These are phyloP conservation scores for Hordeum marinum DNA, from an alignment of 176 grass and related monocot genomes.

Conservation along the genomic window DNA sequence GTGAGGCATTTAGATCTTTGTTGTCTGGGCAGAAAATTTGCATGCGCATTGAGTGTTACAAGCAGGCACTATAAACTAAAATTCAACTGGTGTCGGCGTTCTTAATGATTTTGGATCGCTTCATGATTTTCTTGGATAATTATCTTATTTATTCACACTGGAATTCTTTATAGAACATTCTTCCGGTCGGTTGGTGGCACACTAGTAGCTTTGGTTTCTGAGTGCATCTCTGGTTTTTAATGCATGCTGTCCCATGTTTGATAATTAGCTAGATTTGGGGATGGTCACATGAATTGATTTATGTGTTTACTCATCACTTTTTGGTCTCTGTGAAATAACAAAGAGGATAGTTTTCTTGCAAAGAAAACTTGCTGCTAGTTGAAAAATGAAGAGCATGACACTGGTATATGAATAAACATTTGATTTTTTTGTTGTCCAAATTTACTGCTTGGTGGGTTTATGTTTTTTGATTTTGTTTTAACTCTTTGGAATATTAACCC, in stretches of 20 bases:
- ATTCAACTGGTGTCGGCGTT: neutral
- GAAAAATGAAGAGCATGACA: neutral
- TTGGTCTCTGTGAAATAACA: neutral
- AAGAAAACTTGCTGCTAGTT: conserved; percentile 2
- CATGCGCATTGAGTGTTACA: conserved; percentile 6
- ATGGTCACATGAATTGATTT: neutral
- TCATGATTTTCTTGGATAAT: conserved; percentile 16
- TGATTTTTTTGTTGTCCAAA: neutral
- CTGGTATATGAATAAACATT: neutral
- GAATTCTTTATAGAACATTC: neutral
- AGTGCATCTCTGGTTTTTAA: neutral
- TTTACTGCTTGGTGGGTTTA: neutral
- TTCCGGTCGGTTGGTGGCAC: neutral
- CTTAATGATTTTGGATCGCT: neutral
- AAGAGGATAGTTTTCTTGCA: neutral
- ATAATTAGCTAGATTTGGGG: neutral
- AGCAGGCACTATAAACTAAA: neutral
- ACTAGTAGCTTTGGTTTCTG: neutral
- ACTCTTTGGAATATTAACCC: conserved; percentile 16
- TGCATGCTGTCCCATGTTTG: neutral
- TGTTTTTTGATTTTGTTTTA: neutral
- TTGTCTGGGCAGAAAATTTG: neutral
- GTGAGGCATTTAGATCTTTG: neutral
- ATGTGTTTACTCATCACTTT: neutral
- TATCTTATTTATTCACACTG: neutral